Percentiles rank a stretch among this genome's conserved stretches.
Evolutionary conservation across 2,329 filamentous ascomycete genomes (phyloP).

Genomic region (Xylaria sp.): DNA sequence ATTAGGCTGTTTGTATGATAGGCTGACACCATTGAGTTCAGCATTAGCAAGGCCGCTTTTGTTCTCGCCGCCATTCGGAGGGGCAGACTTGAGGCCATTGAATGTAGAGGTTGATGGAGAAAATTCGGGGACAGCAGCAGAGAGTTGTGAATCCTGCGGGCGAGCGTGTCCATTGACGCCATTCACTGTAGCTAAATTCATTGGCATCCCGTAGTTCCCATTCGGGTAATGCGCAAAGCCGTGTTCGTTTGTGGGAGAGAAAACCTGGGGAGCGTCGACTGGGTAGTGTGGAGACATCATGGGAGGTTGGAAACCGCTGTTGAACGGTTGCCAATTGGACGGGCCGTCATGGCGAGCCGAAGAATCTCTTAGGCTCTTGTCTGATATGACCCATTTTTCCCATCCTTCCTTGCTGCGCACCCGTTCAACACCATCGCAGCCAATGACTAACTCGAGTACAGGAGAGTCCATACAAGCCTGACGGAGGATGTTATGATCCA

Average conservation of each 20-base stretch:
- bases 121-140: conserved; percentile 73
- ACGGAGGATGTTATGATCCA: conserved; percentile 78
- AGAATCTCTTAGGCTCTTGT: conserved; percentile 75
- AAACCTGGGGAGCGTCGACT: conserved; percentile 46
- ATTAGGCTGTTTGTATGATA: conserved; percentile 15
- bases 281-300: conserved; percentile 46
- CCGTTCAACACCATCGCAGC: conserved; percentile 81
- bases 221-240: conserved; percentile 51
- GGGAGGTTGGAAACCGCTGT: conserved; percentile 33
- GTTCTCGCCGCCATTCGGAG: conserved; percentile 11
- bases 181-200: conserved; percentile 37
- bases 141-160: conserved; percentile 63
- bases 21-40: conserved; percentile 25
- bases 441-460: conserved; percentile 77
- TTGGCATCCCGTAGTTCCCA: conserved; percentile 44
- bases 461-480: conserved; percentile 78
- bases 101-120: conserved; percentile 53
- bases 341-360: conserved; percentile 79
- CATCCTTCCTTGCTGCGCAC: conserved; percentile 80
- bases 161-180: conserved; percentile 45
- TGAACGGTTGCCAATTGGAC: conserved; percentile 50
- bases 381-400: conserved; percentile 78
- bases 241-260: conserved; percentile 47
- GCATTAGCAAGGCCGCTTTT: conserved; percentile 9
- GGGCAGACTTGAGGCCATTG: conserved; percentile 28